phyloP scores from a whole-genome alignment of 2,329 filamentous ascomycete genomes.

The Fusarium coffeatum region DNA sequence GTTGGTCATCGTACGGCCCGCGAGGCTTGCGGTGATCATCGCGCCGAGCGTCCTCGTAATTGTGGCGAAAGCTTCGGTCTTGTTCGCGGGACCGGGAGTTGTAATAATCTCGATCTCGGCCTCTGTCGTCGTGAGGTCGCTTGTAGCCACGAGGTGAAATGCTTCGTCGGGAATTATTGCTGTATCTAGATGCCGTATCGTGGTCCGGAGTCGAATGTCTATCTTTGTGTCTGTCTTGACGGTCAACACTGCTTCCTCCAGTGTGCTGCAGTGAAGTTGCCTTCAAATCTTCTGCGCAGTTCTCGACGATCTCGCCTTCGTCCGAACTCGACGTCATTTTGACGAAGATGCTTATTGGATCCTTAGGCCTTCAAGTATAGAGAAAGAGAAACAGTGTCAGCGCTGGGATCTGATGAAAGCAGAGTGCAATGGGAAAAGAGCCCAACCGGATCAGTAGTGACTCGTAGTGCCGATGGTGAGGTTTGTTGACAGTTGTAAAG shows the following conservation, averaged over 20 bases:
- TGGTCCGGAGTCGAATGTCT: slow-evolving; percentile 69
- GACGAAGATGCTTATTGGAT: slow-evolving; percentile 42
- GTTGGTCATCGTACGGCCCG: slow-evolving; percentile 67
- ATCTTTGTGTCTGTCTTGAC: slow-evolving; percentile 82
- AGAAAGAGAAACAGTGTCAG: slow-evolving; percentile 52
- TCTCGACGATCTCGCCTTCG: slow-evolving; percentile 88
- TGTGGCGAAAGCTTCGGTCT: slow-evolving; percentile 71
- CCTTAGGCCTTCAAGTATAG: slow-evolving; percentile 32
- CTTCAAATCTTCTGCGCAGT: slow-evolving; percentile 74
- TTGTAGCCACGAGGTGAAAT: slow-evolving; percentile 75
- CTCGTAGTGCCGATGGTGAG: slow-evolving; percentile 48
- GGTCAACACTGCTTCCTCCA: slow-evolving; percentile 90
- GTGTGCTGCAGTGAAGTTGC: slow-evolving; percentile 85
- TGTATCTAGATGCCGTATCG: slow-evolving; percentile 59
- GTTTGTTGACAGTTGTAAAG: slow-evolving; percentile 20
- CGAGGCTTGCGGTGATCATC: slow-evolving; percentile 61
- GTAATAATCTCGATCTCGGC: slow-evolving; percentile 53
- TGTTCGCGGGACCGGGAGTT: slow-evolving; percentile 60
- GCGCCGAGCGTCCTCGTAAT: slow-evolving; percentile 68
- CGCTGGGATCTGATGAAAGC: slow-evolving; percentile 46
- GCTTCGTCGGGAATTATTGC: slow-evolving; percentile 59
- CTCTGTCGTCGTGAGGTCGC: slow-evolving; percentile 72
- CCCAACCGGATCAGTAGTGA: slow-evolving; percentile 58
- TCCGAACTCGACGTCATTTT: slow-evolving; percentile 72
- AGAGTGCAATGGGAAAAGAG: slow-evolving; percentile 53